Percentiles rank a stretch among this genome's conserved stretches.
phyloP scores from a whole-genome alignment of 352 stramenopile genomes.

The Phytophthora fragariae region DNA sequence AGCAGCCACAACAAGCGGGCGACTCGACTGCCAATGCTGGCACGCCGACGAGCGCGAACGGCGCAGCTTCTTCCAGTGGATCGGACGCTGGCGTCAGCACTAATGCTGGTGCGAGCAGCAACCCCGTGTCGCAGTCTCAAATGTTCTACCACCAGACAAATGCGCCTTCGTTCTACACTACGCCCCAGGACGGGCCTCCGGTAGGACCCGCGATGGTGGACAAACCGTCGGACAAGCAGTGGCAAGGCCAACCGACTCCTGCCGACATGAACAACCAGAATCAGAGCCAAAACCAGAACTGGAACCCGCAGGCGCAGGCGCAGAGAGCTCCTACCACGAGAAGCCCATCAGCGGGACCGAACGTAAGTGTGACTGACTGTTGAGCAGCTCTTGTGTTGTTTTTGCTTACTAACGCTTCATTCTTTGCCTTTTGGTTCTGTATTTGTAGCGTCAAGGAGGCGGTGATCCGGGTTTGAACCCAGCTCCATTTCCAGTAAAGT shows the following conservation, averaged over 20 bases:
- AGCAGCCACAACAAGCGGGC: conserved; percentile 26
- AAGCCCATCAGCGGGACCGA: conserved; percentile 21
- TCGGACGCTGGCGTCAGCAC: conserved; percentile 17
- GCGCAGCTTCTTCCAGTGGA: not conserved
- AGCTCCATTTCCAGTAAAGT: conserved; percentile 67
- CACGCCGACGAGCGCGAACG: conserved; percentile 9
- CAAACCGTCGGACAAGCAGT: conserved; percentile 51
- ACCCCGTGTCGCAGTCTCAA: conserved; percentile 52
- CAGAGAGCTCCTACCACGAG: conserved; percentile 22
- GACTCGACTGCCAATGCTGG: conserved; percentile 9
- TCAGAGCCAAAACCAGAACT: conserved; percentile 32
- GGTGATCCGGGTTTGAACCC: conserved; percentile 56
- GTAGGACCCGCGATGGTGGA: conserved; percentile 48
- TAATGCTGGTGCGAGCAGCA: conserved; percentile 17
- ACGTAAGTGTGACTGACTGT: conserved; percentile 30
- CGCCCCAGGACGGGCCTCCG: conserved; percentile 50
- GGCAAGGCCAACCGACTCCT: conserved; percentile 37
- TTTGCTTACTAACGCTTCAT: conserved; percentile 10
- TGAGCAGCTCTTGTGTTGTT: not conserved
- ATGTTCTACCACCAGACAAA: conserved; percentile 69
- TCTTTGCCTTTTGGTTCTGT: conserved; percentile 3
- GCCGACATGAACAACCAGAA: conserved; percentile 30
- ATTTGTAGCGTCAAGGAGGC: conserved; percentile 30
- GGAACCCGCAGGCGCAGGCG: conserved; percentile 31
- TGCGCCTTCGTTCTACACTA: conserved; percentile 69